phyloP scores from a whole-genome alignment of 2,329 filamentous ascomycete genomes.

The Sarocladiaceae sp. region DNA sequence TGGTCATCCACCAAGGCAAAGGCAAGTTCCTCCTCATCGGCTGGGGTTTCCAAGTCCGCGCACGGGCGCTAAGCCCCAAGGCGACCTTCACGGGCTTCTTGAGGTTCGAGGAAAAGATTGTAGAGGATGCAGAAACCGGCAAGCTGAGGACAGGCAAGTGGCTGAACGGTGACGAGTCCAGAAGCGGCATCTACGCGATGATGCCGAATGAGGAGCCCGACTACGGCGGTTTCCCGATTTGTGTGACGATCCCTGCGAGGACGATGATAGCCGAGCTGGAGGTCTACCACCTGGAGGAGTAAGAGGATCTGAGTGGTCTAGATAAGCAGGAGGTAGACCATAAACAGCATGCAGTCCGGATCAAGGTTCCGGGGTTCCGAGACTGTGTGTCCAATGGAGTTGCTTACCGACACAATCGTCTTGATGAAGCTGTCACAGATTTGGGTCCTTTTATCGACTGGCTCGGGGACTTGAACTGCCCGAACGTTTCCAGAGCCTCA shows the following conservation, averaged over 20 bases:
- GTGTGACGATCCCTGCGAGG: conserved; percentile 44
- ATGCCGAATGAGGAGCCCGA: conserved; percentile 52
- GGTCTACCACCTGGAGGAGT: conserved; percentile 20
- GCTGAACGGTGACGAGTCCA: conserved; percentile 35
- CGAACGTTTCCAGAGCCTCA: too few relatives aligned
- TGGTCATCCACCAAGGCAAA: conserved; percentile 30
- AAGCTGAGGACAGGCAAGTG: conserved; percentile 24
- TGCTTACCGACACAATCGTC: too few relatives aligned
- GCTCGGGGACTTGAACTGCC: too few relatives aligned
- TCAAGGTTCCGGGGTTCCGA: too few relatives aligned
- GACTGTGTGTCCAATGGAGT: too few relatives aligned
- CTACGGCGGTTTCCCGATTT: conserved; percentile 50
- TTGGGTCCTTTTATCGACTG: too few relatives aligned
- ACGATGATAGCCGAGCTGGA: conserved; percentile 40
- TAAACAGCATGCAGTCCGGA: too few relatives aligned
- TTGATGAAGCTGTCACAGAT: too few relatives aligned
- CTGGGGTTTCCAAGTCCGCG: conserved; percentile 29
- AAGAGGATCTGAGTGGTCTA: neutral
- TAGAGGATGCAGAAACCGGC: conserved; percentile 23
- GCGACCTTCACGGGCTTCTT: conserved; percentile 33
- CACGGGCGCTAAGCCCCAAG: conserved; percentile 22
- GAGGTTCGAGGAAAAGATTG: conserved; percentile 25
- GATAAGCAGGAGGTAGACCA: too few relatives aligned
- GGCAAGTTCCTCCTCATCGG: conserved; percentile 30
- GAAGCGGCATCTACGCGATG: conserved; percentile 38